A percentile compares a stretch with the other conserved stretches of the same genome.
phyloP scores from a whole-genome alignment of 192 early-diverging fungal genomes.

The Coemansia sp. region DNA sequence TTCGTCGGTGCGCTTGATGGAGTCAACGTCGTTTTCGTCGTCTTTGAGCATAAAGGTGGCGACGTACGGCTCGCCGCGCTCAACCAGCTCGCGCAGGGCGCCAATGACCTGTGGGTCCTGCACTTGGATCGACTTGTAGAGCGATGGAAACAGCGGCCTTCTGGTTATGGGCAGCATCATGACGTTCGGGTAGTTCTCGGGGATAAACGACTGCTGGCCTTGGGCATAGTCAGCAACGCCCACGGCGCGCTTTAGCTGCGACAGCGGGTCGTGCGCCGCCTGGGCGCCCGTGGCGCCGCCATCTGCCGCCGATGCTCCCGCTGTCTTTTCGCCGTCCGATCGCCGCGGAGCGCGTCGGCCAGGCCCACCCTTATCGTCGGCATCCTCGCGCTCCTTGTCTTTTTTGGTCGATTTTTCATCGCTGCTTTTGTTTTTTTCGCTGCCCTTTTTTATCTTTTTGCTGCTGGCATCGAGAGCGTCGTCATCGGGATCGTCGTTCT shows the following conservation, averaged over 20 bases:
- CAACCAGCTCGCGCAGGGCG: conserved; percentile 87
- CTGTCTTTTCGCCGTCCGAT: conserved; percentile 22
- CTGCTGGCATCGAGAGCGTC: neutral
- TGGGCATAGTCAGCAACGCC: conserved; percentile 62
- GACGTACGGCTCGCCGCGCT: conserved; percentile 93
- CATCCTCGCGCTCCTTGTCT: conserved; percentile 8
- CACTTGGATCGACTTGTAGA: conserved; percentile 97
- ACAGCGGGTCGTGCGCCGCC: conserved; percentile 22
- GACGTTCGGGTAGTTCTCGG: conserved; percentile 90
- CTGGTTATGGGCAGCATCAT: conserved; percentile 90
- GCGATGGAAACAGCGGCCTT: conserved; percentile 92
- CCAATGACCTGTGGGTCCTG: conserved; percentile 90
- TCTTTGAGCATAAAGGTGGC: conserved; percentile 93
- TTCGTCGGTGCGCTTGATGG: conserved; percentile 69
- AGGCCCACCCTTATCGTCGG: conserved; percentile 15
- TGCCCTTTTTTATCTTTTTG: neutral
- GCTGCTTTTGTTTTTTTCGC: neutral
- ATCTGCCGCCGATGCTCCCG: neutral
- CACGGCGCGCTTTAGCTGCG: conserved; percentile 49
- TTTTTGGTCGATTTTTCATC: conserved; percentile 1
- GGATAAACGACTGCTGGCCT: conserved; percentile 74
- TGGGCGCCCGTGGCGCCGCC: conserved; percentile 9
- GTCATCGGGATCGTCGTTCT: conserved; percentile 15
- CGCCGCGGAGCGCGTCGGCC: conserved; percentile 32
- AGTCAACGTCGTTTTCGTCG: conserved; percentile 82